Percentiles rank a stretch among this genome's conserved stretches.
phyloP scores from a whole-genome alignment of 768 basidiomycete species.

The Cystofilobasidium bisporidii region DNA sequence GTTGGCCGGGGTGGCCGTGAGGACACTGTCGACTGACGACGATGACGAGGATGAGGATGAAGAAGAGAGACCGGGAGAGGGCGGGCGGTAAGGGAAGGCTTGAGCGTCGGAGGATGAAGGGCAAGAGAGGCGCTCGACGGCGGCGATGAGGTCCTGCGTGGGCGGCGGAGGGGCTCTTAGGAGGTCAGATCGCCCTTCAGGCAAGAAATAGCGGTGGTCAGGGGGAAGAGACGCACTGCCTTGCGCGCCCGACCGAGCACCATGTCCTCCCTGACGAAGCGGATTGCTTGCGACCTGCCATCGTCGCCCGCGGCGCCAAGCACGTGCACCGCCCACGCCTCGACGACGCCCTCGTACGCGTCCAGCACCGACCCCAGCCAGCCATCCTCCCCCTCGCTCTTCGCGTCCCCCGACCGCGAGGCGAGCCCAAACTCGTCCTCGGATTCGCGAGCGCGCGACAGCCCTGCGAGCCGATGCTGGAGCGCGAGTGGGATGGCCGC shows the following conservation, averaged over 20 bases:
- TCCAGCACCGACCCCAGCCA: conserved; percentile 28
- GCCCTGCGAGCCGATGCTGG: conserved; percentile 12
- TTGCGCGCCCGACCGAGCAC: conserved; percentile 12
- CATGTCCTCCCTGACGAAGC: conserved; percentile 4
- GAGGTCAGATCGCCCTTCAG: too few relatives aligned
- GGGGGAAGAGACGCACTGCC: not conserved
- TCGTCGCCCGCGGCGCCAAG: conserved; percentile 17
- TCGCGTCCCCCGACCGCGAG: not conserved
- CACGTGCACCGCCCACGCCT: conserved; percentile 28
- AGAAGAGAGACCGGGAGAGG: not conserved
- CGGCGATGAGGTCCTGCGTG: not conserved
- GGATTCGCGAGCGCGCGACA: conserved; percentile 6
- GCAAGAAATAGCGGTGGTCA: too few relatives aligned
- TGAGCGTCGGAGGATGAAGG: not conserved
- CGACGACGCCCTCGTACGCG: conserved; percentile 31
- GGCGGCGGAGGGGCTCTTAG: too few relatives aligned
- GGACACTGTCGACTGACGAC: not conserved
- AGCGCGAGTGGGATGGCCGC: conserved; percentile 11
- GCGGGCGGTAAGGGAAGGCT: not conserved
- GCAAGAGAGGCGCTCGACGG: not conserved
- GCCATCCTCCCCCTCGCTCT: not conserved
- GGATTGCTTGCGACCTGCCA: not conserved
- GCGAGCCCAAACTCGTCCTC: conserved; percentile 8
- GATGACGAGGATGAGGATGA: not conserved
- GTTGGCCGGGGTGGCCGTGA: not conserved